These are phyloP conservation scores for Theileria luwenshuni DNA, from an alignment of 169 alveolate species.

Conservation along the genomic window DNA sequence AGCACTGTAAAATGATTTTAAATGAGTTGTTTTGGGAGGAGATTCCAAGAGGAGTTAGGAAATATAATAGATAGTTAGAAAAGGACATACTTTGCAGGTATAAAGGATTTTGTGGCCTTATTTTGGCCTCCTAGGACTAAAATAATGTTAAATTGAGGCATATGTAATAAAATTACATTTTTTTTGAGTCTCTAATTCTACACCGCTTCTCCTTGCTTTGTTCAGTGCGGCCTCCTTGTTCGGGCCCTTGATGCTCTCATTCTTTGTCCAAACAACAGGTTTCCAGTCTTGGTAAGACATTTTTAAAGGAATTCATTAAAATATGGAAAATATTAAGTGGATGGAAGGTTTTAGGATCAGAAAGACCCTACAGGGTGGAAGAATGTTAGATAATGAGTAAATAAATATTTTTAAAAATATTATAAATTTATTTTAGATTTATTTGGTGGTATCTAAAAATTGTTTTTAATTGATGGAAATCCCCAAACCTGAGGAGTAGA, in stretches of 20 bases:
- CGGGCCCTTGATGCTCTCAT: slow-evolving; percentile 56
- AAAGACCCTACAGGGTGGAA: slow-evolving; percentile 2
- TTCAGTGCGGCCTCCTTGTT: slow-evolving; percentile 63
- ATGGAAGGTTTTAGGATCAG: background rate
- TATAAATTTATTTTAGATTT: background rate
- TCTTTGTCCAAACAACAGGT: slow-evolving; percentile 68
- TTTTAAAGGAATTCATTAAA: slow-evolving; percentile 10
- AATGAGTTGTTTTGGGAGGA: background rate
- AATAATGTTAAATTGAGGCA: background rate
- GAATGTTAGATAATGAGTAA: background rate
- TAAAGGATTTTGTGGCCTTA: slow-evolving; percentile 53
- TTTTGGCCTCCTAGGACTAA: slow-evolving; percentile 69
- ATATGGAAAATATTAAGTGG: background rate
- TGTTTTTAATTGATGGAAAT: background rate
- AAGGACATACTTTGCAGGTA: slow-evolving; percentile 58
- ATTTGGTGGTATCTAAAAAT: slow-evolving; percentile 2
- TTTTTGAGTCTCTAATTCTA: slow-evolving; percentile 50
- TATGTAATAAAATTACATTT: slow-evolving; percentile 37
- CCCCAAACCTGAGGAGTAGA: slow-evolving; percentile 37
- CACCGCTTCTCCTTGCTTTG: slow-evolving; percentile 66
- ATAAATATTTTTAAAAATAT: background rate
- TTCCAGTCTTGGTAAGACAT: slow-evolving; percentile 72
- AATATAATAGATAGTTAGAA: too few relatives aligned
- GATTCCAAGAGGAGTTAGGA: background rate
- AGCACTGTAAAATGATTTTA: slow-evolving; percentile 56